Percentiles rank a stretch among this genome's conserved stretches.
Conservation (phyloP, 2,329 filamentous ascomycete genomes). For the Ceratocystis smalleyi region DNA sequence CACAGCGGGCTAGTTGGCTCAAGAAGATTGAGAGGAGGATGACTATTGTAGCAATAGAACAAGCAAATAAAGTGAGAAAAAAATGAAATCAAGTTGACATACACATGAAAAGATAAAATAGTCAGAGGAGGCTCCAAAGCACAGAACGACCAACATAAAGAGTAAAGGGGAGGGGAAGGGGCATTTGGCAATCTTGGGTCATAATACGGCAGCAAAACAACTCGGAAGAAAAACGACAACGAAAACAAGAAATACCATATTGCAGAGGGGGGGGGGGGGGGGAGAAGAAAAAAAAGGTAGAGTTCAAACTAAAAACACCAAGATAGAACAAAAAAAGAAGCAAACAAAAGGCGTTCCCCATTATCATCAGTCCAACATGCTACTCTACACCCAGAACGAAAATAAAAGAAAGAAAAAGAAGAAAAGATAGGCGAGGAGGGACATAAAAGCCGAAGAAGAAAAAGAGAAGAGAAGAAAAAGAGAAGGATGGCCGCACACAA, state of each 20-base stretch:
- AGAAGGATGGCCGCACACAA: slow-evolving; percentile 1
- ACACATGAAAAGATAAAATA: neutral
- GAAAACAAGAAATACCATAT: slow-evolving; percentile 7
- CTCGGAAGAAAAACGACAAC: slow-evolving; percentile 1
- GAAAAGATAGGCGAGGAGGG: neutral
- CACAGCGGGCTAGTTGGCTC: too few relatives aligned
- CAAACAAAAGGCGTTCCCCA: slow-evolving; percentile 2
- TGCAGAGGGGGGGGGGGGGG: neutral
- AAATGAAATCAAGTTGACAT: neutral
- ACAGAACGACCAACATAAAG: neutral
- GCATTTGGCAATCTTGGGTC: neutral
- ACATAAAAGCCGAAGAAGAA: neutral
- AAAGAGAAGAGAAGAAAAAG: neutral
- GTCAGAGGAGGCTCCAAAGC: neutral
- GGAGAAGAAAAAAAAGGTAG: slow-evolving; percentile 4
- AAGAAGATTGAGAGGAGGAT: neutral
- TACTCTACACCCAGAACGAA: slow-evolving; percentile 10
- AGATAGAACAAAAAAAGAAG: neutral
- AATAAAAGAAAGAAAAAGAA: slow-evolving; percentile 9
- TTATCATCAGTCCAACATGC: slow-evolving; percentile 10
- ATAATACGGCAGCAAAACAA: neutral
- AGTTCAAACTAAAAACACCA: neutral
- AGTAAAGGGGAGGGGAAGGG: neutral
- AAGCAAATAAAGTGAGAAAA: neutral
- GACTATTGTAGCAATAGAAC: neutral